A percentile compares a stretch with the other conserved stretches of the same genome.
Evolutionary conservation across 2,329 filamentous ascomycete genomes (phyloP).

Genomic region (Cyphellophora attinorum): DNA sequence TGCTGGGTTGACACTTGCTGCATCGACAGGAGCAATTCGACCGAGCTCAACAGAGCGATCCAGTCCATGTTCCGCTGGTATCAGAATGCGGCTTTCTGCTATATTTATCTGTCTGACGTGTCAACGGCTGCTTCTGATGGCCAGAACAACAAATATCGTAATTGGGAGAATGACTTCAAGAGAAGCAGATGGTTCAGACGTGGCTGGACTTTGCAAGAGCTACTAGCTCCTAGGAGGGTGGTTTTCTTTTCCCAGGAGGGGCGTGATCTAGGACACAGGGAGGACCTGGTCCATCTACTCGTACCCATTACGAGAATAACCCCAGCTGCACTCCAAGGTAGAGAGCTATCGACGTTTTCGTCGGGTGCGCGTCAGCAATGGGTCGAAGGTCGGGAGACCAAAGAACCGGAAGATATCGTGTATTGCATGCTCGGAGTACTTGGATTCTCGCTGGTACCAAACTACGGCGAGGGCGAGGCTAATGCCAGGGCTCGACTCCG

Average conservation of each 20-base stretch:
- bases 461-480: no score
- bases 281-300: neutral
- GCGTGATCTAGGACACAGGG: neutral
- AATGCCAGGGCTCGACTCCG: no score
- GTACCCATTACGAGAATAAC: neutral
- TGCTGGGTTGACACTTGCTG: slow-evolving; percentile 12
- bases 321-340: no score
- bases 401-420: no score
- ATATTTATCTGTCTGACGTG: slow-evolving; percentile 10
- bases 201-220: slow-evolving; percentile 18
- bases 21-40: slow-evolving; percentile 8
- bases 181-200: slow-evolving; percentile 10
- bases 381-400: no score
- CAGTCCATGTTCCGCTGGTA: slow-evolving; percentile 8
- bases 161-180: neutral
- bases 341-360: no score
- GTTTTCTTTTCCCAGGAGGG: slow-evolving; percentile 12
- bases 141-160: no score
- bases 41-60: slow-evolving; percentile 4
- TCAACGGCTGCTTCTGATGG: slow-evolving; percentile 3
- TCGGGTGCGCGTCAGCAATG: no score
- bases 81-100: slow-evolving; percentile 4
- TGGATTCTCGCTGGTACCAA: no score
- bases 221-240: slow-evolving; percentile 12
- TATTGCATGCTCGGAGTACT: no score